A percentile compares a stretch with the other conserved stretches of the same genome.
phyloP scores from a whole-genome alignment of 768 basidiomycete species.

The Cyclocybe cylindracea region DNA sequence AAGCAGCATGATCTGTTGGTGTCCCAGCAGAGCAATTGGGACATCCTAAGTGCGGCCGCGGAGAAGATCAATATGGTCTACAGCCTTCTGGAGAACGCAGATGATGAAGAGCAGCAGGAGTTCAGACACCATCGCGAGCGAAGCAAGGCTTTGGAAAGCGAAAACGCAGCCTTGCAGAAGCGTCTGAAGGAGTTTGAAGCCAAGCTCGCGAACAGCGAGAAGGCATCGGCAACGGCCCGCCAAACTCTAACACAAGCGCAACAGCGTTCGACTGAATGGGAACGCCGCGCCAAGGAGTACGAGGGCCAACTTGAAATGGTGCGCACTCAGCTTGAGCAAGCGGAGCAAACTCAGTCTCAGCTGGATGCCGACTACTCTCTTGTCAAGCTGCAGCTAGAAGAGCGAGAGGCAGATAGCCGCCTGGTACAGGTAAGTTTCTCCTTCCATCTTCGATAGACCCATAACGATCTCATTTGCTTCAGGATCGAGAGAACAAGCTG shows the following conservation, averaged over 20 bases:
- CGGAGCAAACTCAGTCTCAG: constrained; percentile 64
- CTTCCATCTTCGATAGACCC: not conserved
- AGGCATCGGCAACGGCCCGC: constrained; percentile 53
- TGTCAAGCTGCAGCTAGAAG: constrained; percentile 71
- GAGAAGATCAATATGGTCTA: constrained; percentile 76
- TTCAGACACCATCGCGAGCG: constrained; percentile 67
- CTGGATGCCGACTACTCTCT: constrained; percentile 72
- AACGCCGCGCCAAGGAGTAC: constrained; percentile 71
- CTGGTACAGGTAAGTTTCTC: constrained; percentile 53
- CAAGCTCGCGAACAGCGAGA: constrained; percentile 62
- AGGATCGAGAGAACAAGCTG: constrained; percentile 74
- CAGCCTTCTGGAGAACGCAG: constrained; percentile 57
- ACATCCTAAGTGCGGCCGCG: constrained; percentile 66
- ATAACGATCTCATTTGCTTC: constrained; percentile 4
- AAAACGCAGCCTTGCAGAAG: constrained; percentile 66
- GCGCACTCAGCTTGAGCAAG: constrained; percentile 63
- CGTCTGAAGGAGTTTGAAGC: constrained; percentile 72
- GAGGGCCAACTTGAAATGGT: constrained; percentile 64
- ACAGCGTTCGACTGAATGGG: constrained; percentile 81
- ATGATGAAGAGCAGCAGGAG: constrained; percentile 74
- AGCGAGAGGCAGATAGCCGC: constrained; percentile 71
- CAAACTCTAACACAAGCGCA: constrained; percentile 72
- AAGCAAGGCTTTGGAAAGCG: constrained; percentile 63
- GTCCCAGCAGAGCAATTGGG: constrained; percentile 75
- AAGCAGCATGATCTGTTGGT: constrained; percentile 60